Evolutionary conservation across 768 basidiomycete genomes (phyloP).

Genomic region (Lentinula sp.): DNA sequence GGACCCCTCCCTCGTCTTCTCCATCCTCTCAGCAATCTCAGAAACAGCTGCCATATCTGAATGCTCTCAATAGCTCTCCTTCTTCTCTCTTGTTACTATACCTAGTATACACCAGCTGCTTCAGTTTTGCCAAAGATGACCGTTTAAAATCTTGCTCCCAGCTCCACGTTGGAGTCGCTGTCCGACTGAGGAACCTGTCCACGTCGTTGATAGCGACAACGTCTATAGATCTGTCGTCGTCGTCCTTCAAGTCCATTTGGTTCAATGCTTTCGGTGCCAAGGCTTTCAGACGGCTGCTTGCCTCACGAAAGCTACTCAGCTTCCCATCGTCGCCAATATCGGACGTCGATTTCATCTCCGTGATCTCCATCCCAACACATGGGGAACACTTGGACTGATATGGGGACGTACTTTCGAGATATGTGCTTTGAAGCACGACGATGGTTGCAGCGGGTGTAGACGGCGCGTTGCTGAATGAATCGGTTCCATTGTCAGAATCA

Average conservation of each 20-base stretch:
- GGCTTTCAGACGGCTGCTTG: neutral
- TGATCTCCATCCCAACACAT: neutral
- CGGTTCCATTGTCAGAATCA: neutral
- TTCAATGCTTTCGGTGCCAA: neutral
- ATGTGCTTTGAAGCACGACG: neutral
- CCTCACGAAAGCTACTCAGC: neutral
- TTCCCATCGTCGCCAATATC: neutral
- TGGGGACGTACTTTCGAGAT: neutral
- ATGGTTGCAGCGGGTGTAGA: neutral
- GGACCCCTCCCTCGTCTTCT: neutral
- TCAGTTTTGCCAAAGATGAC: neutral
- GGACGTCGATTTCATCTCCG: neutral
- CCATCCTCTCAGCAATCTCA: neutral
- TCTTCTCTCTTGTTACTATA: neutral
- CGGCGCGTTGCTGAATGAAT: neutral
- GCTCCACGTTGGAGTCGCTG: neutral
- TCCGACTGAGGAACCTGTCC: neutral
- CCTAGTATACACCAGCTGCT: neutral
- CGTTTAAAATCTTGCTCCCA: neutral
- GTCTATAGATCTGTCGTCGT: neutral
- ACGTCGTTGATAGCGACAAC: neutral
- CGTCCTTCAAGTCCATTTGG: neutral
- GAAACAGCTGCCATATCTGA: neutral
- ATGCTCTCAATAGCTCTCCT: neutral
- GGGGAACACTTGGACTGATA: neutral